Conservation (phyloP, 306 rosid genomes). For the Ormosia semicastrata region DNA sequence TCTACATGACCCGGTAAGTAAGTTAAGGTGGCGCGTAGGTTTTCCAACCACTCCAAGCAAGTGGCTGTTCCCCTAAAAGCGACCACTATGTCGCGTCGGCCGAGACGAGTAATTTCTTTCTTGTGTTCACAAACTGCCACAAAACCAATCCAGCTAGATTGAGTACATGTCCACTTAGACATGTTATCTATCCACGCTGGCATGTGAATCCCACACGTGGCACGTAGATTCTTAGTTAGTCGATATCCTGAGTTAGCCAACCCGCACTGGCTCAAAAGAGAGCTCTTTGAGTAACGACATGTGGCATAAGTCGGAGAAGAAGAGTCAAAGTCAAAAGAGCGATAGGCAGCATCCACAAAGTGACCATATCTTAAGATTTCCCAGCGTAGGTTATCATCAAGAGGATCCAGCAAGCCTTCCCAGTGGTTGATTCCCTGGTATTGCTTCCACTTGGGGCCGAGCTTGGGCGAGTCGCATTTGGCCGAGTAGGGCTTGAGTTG, state of each 20-base stretch:
- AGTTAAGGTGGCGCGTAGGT: conserved; percentile 55
- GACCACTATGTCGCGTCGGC: conserved; percentile 64
- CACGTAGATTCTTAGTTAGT: conserved; percentile 1
- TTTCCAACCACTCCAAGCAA: conserved; percentile 74
- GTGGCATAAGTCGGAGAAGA: conserved; percentile 23
- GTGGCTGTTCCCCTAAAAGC: conserved; percentile 69
- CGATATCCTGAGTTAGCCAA: neutral
- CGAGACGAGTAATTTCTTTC: conserved; percentile 56
- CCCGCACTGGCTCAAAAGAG: neutral
- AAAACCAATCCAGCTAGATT: conserved; percentile 70
- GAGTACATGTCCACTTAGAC: conserved; percentile 19
- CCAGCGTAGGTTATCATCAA: conserved; percentile 66
- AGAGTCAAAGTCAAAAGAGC: conserved; percentile 32
- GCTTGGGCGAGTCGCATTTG: conserved; percentile 1
- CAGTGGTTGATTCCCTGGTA: conserved; percentile 64
- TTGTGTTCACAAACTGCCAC: conserved; percentile 57
- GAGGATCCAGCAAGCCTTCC: conserved; percentile 75
- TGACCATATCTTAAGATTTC: conserved; percentile 73
- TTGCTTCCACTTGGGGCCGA: conserved; percentile 58
- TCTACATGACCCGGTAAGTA: neutral
- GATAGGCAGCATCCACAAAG: conserved; percentile 61
- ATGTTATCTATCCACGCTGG: conserved; percentile 5
- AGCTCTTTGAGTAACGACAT: neutral
- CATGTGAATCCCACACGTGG: neutral
- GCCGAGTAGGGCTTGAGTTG: neutral